Percentiles rank a stretch among this genome's conserved stretches.
Conservation (phyloP, 352 stramenopile species). For the Phytophthora hibernalis region DNA sequence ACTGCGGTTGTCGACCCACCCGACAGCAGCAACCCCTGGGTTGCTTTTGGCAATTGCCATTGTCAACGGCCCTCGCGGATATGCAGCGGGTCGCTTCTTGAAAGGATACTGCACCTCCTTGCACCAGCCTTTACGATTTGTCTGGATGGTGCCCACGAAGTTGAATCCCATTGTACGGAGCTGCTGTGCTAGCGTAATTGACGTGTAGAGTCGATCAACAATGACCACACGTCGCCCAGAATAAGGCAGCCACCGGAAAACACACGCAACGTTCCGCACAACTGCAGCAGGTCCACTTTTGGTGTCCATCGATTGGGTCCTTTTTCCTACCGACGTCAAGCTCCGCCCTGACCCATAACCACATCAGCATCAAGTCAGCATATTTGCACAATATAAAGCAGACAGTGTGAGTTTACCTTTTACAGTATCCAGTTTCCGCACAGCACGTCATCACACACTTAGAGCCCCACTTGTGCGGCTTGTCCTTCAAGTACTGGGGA, state of each 20-base stretch:
- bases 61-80: background rate
- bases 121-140: conserved; percentile 13
- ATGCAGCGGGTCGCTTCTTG: conserved; percentile 1
- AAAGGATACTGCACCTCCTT: conserved; percentile 5
- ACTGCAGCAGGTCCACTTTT: conserved; percentile 3
- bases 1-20: conserved; percentile 3
- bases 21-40: background rate
- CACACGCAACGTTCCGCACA: conserved; percentile 3
- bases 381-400: no score
- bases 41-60: conserved; percentile 4
- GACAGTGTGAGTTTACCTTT: conserved; percentile 11
- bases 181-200: conserved; percentile 5
- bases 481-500: background rate
- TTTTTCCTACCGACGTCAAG: conserved; percentile 5
- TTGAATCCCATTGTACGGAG: conserved; percentile 12
- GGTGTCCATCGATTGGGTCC: conserved; percentile 8
- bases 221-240: background rate
- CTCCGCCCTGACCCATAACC: background rate
- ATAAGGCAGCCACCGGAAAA: conserved; percentile 6
- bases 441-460: conserved; percentile 28
- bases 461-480: background rate
- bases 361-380: background rate
- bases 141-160: conserved; percentile 11
- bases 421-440: conserved; percentile 20
- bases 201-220: conserved; percentile 4